Evolutionary conservation across 2,329 filamentous ascomycete species (phyloP), one percentile per base, ranked within the genome.

Genomic region (Pyrenophora tritici-repentis): DNA sequence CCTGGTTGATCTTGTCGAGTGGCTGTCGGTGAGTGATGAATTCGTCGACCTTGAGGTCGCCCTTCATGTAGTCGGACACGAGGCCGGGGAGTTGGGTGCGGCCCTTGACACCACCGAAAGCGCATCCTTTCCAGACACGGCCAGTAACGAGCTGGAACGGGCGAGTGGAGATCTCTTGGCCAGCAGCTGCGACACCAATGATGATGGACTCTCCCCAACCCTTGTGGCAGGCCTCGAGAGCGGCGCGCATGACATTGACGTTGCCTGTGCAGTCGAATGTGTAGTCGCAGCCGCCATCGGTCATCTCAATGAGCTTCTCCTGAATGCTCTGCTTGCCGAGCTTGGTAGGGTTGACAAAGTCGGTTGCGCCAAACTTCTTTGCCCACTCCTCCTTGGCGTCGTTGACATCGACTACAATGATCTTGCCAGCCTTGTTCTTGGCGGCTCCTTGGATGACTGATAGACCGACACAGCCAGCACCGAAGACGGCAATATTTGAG

Each of bases 261-360:
- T 97, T 97, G 53, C 94, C 94, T 6, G 94, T 99, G 83, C 94
- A 97, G 81, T 99, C 94, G 73, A 99, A 99, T 42, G 94, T 99
- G 81, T 97, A 97, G 80, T 99, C 94, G 74, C 91, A 96, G 43
- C 94, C 94, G 61, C 94, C 94, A 69, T 97, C 94, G 1, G 94
- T 99, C 88, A 97, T 91, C 78, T 97, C 93, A 63, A 97, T 86
- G 59, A 99, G 83, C 80, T 93, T 88, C 71, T 96, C 91, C 68
- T 95, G 90, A 64, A 97, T 89, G 53, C 84, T 90, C 82, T 93
- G 88, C 41, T 74, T 70, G 60, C 77, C 76, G 47, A 81, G 66
- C 76, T 93, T 87, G 26, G 67, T 73, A 37, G 94, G 94, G 82
- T 99, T 97, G 67, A 99, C 89, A 71, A 99, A 99, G 77, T 97